Evolutionary conservation across 176 grass and related monocot species (phyloP).

Genomic region (Lolium perenne): DNA sequence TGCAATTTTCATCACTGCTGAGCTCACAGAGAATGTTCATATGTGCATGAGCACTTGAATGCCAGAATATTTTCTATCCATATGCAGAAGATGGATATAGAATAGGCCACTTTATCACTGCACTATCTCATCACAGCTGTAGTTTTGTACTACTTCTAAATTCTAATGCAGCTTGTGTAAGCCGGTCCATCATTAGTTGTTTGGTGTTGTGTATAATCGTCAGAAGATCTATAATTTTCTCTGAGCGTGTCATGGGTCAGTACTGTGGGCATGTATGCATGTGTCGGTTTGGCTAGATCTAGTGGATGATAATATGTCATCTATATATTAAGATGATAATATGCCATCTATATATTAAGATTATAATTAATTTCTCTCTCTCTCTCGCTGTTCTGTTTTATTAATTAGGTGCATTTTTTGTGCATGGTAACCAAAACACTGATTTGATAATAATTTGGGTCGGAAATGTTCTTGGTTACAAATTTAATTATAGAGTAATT

Average conservation of each 20-base stretch:
- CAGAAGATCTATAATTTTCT: constrained; percentile 11
- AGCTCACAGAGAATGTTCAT: constrained; percentile 62
- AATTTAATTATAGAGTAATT: too few relatives aligned
- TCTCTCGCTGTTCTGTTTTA: background rate
- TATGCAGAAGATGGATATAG: constrained; percentile 42
- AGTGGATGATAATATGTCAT: background rate
- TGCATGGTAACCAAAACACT: too few relatives aligned
- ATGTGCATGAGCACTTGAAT: constrained; percentile 51
- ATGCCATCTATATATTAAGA: background rate
- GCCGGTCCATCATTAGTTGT: constrained; percentile 14
- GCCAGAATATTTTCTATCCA: constrained; percentile 51
- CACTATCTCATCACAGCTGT: constrained; percentile 53
- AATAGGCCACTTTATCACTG: constrained; percentile 48
- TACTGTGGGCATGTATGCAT: background rate
- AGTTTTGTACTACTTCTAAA: constrained; percentile 44
- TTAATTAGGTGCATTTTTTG: background rate
- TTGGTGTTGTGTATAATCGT: constrained; percentile 28
- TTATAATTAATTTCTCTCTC: background rate
- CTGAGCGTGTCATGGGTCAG: background rate
- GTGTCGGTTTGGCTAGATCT: constrained; percentile 1
- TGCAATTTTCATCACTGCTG: constrained; percentile 56
- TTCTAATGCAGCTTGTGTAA: constrained; percentile 44
- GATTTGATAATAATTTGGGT: too few relatives aligned
- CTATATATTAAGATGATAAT: background rate
- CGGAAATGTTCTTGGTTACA: too few relatives aligned